Percentiles rank a stretch among this genome's conserved stretches.
Evolutionary conservation across 2,329 filamentous ascomycete genomes (phyloP).

Genomic region (Alternaria triticimaculans): DNA sequence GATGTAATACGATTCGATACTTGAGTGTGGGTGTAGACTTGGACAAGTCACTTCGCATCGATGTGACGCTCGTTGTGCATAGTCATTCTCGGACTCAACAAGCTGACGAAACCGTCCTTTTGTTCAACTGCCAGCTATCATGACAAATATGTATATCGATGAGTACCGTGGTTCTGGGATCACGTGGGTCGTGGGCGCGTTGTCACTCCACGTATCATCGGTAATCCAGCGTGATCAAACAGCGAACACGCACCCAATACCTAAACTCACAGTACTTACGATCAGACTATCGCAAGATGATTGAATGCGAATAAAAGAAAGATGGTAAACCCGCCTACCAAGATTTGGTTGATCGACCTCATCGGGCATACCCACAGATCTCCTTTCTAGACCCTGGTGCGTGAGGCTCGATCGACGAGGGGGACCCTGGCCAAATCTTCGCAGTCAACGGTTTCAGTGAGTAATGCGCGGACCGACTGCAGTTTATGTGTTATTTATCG

Average conservation of each 20-base stretch:
- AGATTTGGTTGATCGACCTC: background rate
- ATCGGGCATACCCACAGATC: background rate
- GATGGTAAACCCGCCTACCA: background rate
- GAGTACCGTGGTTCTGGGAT: background rate
- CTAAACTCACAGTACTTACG: background rate
- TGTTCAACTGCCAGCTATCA: background rate
- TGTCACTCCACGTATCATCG: background rate
- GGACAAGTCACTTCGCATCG: background rate
- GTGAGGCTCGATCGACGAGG: background rate
- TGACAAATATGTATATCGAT: background rate
- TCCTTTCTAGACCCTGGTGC: constrained; percentile 2
- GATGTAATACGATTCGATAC: constrained; percentile 7
- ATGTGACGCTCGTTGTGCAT: background rate
- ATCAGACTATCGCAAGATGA: background rate
- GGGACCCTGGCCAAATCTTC: background rate
- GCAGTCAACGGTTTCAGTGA: constrained; percentile 7
- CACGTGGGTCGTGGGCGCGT: background rate
- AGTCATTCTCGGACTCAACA: background rate
- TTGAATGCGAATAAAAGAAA: background rate
- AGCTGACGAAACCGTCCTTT: background rate
- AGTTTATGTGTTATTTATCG: background rate
- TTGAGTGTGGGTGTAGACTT: background rate
- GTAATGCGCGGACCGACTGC: background rate
- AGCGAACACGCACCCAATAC: background rate
- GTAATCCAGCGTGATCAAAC: background rate